Base-by-base conservation (phyloP, 164 flowering plant genomes). In the Vitis riparia region DNA sequence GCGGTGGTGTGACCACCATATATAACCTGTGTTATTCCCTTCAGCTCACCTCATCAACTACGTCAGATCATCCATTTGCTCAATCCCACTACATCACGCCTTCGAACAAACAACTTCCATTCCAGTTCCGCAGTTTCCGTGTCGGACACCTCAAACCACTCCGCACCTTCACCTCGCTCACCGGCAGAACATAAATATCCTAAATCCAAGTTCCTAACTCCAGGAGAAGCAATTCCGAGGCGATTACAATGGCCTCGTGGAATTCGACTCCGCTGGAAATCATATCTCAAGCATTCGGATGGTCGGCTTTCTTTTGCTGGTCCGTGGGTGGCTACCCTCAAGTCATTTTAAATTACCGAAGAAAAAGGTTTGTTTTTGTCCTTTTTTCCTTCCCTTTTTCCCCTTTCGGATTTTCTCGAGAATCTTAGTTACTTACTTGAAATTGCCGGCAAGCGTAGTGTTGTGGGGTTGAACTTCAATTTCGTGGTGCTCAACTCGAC, bases 291-390 rank as follows among this genome's bases (percentile, higher is more conserved):
- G 82, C 84, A 14, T 66, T 91, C 9, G 99, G 98, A 14, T 94
- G 99, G 99, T 65, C 79, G 4, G 95, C 97, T 15, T 92, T 92
- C 61, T 11, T 77, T 19, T 83, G 94, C 0, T 92, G 98, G 98
- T 91, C 98, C 11, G 59, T 91, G 72, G 84, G 99, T 71, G 88
- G 87, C 88, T 94, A 92, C 74, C 98, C 98, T 1, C 99, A 94
- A 79, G 87, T 91, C 47, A 80, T 91, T 70, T 73, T 94, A 55
- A 94, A 92, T 80, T 90, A 77, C 79, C 79, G 82, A 9, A 75
- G 99, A 60, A 94, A 91, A 75, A 87, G 97, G 98, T 59, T 56
- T 8, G 1, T 27, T 48, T 65, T 56, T 29, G 15, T 51, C 44
- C 44, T 23, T 16, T 16, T 14, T 7, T 60, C 16, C 9, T 30